Evolutionary conservation across 345 rosid genomes (phyloP).

Genomic region (Firmiana major): DNA sequence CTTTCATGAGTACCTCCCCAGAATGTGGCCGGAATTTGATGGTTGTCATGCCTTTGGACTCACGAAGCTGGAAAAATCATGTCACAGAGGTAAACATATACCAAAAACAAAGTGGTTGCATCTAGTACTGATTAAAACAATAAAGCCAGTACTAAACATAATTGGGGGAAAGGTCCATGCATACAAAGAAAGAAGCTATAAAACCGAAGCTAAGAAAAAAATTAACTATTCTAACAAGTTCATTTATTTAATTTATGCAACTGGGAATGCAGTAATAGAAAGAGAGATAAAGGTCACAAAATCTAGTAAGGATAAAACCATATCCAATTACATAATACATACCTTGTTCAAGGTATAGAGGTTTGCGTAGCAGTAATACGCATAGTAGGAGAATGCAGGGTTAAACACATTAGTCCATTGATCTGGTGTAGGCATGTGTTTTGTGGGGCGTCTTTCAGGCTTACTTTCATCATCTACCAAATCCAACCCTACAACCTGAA

Average conservation of each 20-base stretch:
- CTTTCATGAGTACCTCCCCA: conserved; percentile 66
- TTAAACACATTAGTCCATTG: conserved; percentile 97
- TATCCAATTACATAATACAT: neutral
- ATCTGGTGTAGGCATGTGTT: conserved; percentile 99
- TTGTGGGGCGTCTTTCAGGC: conserved; percentile 99
- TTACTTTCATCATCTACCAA: conserved; percentile 99
- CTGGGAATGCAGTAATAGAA: neutral
- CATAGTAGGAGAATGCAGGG: conserved; percentile 95
- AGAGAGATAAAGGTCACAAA: neutral
- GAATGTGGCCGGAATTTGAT: conserved; percentile 95
- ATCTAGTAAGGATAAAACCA: neutral
- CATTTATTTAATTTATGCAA: conserved; percentile 9
- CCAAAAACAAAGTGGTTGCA: conserved; percentile 1
- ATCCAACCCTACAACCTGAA: conserved; percentile 97
- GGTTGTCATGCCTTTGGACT: conserved; percentile 96
- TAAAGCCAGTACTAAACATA: neutral
- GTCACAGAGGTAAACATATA: conserved; percentile 15
- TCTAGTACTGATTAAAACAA: neutral
- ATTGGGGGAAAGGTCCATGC: neutral
- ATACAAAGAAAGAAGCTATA: neutral
- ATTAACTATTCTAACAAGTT: neutral
- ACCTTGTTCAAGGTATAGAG: conserved; percentile 95
- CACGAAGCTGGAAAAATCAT: conserved; percentile 73
- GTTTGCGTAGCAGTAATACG: conserved; percentile 92
- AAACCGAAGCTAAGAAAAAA: neutral